Evolutionary conservation across 345 rosid species (phyloP).

Genomic region (Pistacia atlantica): DNA sequence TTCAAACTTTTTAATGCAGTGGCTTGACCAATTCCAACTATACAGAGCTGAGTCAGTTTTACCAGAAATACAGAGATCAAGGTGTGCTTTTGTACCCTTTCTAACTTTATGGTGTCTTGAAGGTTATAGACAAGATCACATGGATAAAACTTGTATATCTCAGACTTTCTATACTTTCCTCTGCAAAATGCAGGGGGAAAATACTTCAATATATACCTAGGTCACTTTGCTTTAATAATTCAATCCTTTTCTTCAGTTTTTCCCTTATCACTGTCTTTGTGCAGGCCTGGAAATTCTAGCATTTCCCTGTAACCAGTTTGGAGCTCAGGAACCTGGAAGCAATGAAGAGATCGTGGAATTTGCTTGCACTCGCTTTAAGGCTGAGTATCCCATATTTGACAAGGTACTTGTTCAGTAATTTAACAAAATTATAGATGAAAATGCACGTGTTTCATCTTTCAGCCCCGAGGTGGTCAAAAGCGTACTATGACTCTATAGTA

Average conservation of each 20-base stretch:
- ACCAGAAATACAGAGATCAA: conserved; percentile 79
- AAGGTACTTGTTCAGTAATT: conserved; percentile 46
- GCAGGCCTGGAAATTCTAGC: conserved; percentile 88
- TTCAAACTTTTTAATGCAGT: conserved; percentile 46
- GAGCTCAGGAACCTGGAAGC: conserved; percentile 81
- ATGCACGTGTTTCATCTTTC: not conserved
- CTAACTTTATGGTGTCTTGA: not conserved
- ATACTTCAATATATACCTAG: not conserved
- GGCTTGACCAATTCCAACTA: conserved; percentile 93
- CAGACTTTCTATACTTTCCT: not conserved
- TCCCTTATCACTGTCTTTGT: not conserved
- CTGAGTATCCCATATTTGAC: conserved; percentile 90
- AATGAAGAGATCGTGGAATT: conserved; percentile 73
- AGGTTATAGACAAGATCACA: not conserved
- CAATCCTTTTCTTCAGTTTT: no score
- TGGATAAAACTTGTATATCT: not conserved
- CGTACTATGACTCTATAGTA: not conserved
- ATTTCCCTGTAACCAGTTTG: conserved; percentile 94
- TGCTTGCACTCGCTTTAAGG: conserved; percentile 91
- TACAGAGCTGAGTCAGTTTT: conserved; percentile 78
- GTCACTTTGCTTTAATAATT: not conserved
- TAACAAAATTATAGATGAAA: not conserved
- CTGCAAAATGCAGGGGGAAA: not conserved
- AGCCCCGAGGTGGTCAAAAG: not conserved
- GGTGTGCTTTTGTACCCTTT: conserved; percentile 40